Conservation (phyloP, 164 flowering plant genomes). For the Vitis cinerea region DNA sequence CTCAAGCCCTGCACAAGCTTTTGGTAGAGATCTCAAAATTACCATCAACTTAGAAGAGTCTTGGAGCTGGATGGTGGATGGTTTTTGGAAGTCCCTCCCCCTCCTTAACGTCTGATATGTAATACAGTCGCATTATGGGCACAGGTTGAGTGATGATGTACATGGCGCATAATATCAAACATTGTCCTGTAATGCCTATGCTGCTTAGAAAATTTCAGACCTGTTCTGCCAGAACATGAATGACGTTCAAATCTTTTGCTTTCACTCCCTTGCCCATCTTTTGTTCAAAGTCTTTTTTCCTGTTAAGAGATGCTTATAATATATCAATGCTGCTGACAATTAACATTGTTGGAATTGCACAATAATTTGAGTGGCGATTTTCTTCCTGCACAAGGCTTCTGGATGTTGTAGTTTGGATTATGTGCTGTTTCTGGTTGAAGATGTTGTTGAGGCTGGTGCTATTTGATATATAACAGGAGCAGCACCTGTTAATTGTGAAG, state of each 20-base stretch:
- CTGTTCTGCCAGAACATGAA: background rate
- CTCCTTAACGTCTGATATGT: background rate
- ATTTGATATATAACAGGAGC: too few relatives aligned
- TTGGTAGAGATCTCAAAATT: constrained; percentile 76
- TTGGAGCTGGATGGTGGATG: background rate
- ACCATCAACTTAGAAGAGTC: constrained; percentile 16
- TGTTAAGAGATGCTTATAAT: background rate
- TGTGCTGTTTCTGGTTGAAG: background rate
- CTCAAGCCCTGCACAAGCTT: constrained; percentile 83
- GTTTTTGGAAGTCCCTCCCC: background rate
- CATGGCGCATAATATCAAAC: background rate
- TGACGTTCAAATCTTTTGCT: background rate
- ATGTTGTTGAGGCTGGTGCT: too few relatives aligned
- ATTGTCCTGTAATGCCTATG: background rate
- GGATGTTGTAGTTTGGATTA: background rate
- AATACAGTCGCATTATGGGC: background rate
- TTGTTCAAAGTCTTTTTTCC: background rate
- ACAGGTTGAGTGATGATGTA: background rate
- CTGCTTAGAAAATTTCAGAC: background rate
- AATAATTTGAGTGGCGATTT: background rate
- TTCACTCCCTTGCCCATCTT: background rate
- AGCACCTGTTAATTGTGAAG: background rate
- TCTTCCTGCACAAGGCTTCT: background rate
- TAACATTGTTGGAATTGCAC: background rate
- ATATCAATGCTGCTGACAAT: background rate